These are phyloP conservation scores for Trichoderma koningiopsis DNA, from an alignment of 2,329 filamentous ascomycete genomes.

Conservation along the genomic window DNA sequence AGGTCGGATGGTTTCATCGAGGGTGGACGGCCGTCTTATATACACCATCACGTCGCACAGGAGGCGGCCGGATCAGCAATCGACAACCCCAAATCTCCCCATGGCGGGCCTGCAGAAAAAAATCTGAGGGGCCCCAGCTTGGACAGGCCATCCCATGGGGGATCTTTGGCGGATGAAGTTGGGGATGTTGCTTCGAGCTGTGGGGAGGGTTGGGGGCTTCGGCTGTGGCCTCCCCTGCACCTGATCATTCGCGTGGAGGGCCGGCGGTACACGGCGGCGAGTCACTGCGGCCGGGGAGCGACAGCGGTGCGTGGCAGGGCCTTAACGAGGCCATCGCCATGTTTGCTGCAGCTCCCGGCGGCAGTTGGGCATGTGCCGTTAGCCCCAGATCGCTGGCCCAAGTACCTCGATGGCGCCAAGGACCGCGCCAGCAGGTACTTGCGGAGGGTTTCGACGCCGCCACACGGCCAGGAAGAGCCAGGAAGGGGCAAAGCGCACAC, in stretches of 20 bases:
- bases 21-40: slow-evolving; percentile 14
- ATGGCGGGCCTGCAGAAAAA: slow-evolving; percentile 7
- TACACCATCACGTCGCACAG: slow-evolving; percentile 1
- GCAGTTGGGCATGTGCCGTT: slow-evolving; percentile 23
- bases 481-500: slow-evolving; percentile 16
- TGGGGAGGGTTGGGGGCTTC: slow-evolving; percentile 17
- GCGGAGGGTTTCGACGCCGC: slow-evolving; percentile 16
- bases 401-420: not conserved
- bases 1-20: slow-evolving; percentile 2
- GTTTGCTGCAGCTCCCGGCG: not conserved
- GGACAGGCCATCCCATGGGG: not conserved
- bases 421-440: not conserved
- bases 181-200: not conserved
- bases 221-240: slow-evolving; percentile 13
- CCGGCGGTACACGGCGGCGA: not conserved
- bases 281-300: not conserved
- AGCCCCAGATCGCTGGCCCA: not conserved
- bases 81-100: not conserved
- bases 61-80: slow-evolving; percentile 5
- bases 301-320: not conserved
- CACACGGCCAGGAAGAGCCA: not conserved
- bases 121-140: slow-evolving; percentile 23
- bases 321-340: slow-evolving; percentile 14
- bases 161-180: slow-evolving; percentile 14
- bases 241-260: slow-evolving; percentile 2